Conservation (phyloP, 371 early-diverging fungal species). For the Apophysomyces variabilis region DNA sequence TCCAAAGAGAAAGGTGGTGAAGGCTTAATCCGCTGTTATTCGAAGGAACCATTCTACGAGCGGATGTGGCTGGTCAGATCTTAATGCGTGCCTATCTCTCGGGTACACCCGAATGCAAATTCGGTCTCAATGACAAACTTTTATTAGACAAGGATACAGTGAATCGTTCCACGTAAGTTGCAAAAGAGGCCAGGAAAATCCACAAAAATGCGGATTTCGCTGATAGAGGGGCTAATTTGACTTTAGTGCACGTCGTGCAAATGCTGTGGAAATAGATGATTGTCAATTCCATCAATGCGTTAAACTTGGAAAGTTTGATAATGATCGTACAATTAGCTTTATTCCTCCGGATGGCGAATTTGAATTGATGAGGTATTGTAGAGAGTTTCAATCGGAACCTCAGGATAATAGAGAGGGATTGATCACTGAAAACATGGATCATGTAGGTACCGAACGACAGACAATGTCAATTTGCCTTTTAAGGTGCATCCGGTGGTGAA, state of each 20-base stretch:
- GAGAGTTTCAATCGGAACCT: neutral
- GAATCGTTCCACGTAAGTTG: constrained; percentile 40
- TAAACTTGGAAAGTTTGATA: constrained; percentile 81
- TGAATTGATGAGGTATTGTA: constrained; percentile 83
- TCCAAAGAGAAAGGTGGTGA: neutral
- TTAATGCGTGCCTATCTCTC: constrained; percentile 95
- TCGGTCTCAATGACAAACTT: constrained; percentile 90
- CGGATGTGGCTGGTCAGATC: constrained; percentile 85
- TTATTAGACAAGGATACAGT: constrained; percentile 74
- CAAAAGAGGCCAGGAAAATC: too few species aligned
- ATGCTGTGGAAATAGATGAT: constrained; percentile 87
- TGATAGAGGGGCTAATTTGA: too few species aligned
- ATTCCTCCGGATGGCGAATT: constrained; percentile 97
- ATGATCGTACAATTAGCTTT: constrained; percentile 88
- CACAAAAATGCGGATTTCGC: too few species aligned
- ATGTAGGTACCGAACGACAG: constrained; percentile 81
- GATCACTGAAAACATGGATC: neutral
- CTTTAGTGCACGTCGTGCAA: constrained; percentile 49
- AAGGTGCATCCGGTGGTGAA: constrained; percentile 84
- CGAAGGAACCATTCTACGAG: constrained; percentile 73
- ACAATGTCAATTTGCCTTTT: constrained; percentile 87
- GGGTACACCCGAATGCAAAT: constrained; percentile 97
- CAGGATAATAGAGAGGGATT: neutral
- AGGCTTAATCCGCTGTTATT: neutral
- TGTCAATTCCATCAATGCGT: constrained; percentile 95